Evolutionary conservation across 768 basidiomycete species (phyloP), one percentile per base, ranked within the genome.

Genomic region (Lactarius indigo): DNA sequence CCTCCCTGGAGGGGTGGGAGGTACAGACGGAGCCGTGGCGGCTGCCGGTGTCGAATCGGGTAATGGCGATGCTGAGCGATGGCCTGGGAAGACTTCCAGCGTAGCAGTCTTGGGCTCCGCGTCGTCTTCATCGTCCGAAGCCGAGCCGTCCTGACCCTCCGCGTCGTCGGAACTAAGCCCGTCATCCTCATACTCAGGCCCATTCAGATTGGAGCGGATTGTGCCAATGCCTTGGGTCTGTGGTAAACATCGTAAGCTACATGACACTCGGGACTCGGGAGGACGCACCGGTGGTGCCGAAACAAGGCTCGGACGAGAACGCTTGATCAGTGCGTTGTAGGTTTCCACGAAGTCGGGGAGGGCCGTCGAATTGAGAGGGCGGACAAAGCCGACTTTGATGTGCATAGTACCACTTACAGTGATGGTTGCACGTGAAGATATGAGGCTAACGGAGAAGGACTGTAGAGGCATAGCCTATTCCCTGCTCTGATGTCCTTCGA

Each of bases 171-270:
- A 83, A 33, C 86, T 89, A 12, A 92, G 78, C 5, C 88, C 92
- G 71, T 93, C 93, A 72, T 94, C 93, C 73, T 89, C 83, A 69
- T 84, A 86, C 28, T 80, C 83, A 2, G 84, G 84, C 8, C 80
- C 82, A 5, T 68, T 74, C 23, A 84, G 79, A 73, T 86, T 78
- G 3, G 87, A 89, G 33, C 90, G 88, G 30, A 92, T 78, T 3
- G 94, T 95, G 60, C 93, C 93, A 33, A 94, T 86, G 30, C 93
- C 91, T 76, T 92, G 87, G 12, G 91, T 94, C 92, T 95, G 72
- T 37, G 33, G 28, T 41, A 64, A 4, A 39, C 37, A 12, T 15
- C 13, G 20, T 61, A 28, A 30, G 39, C 31, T 26, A 31, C 15
- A 39, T 41, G 31, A 41, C 8, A 41, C 5, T 15, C 8, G 54